Percentiles rank a stretch among this genome's conserved stretches.
Evolutionary conservation across 2,329 filamentous ascomycete species (phyloP).

Genomic region (Nothophoma quercina): DNA sequence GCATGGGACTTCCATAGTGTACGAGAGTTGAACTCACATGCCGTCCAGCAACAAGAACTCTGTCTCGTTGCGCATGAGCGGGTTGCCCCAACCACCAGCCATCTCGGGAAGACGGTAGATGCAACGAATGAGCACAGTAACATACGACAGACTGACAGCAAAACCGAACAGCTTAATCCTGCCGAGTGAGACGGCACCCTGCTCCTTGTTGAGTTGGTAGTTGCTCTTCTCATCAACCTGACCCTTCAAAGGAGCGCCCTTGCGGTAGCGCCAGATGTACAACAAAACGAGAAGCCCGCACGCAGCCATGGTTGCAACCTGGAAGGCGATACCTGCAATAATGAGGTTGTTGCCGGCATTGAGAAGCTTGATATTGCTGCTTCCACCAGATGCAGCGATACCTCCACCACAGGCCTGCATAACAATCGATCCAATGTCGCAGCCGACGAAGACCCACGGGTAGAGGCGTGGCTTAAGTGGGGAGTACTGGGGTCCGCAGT

Average conservation of each 20-base stretch:
- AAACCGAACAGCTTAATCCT: conserved; percentile 33
- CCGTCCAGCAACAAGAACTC: conserved; percentile 59
- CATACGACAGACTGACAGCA: conserved; percentile 47
- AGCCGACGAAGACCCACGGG: conserved; percentile 65
- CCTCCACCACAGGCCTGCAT: conserved; percentile 65
- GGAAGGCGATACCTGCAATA: conserved; percentile 63
- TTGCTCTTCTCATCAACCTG: conserved; percentile 32
- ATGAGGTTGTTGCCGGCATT: conserved; percentile 60
- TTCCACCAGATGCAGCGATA: conserved; percentile 55
- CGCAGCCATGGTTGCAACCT: conserved; percentile 60
- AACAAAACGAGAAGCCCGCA: conserved; percentile 52
- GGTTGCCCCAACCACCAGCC: conserved; percentile 53
- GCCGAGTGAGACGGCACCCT: conserved; percentile 22
- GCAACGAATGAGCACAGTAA: conserved; percentile 56
- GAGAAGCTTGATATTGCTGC: conserved; percentile 44
- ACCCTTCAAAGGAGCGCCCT: conserved; percentile 16
- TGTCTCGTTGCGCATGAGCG: conserved; percentile 55
- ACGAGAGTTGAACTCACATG: conserved; percentile 28
- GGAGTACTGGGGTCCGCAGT: conserved; percentile 53
- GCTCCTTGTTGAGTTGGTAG: conserved; percentile 33
- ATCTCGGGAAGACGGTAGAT: conserved; percentile 58
- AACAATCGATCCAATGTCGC: conserved; percentile 63
- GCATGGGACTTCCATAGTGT: neutral
- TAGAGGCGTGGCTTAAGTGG: conserved; percentile 53
- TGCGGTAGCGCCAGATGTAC: conserved; percentile 41